Evolutionary conservation across 192 early-diverging fungal genomes (phyloP), one percentile per base, ranked within the genome.

Genomic region (Linnemannia zychae): DNA sequence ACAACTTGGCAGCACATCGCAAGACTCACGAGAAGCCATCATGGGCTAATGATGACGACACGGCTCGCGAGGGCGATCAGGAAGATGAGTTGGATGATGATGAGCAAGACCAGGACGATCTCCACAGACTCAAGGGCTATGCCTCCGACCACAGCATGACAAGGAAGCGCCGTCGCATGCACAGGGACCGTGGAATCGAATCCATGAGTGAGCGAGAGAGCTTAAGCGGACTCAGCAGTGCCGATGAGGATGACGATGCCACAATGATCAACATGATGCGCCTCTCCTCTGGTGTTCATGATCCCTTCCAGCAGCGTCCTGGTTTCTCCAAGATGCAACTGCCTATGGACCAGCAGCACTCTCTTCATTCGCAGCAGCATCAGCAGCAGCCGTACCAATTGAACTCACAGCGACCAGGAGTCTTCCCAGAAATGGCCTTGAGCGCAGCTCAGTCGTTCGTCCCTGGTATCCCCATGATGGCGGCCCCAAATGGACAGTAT

Each of bases 1-100:
- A 92, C 60, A 92, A 92, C 65, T 76, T 92, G 53, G 88, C 92
- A 40, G 90, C 91, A 44, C 92, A 92, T 86, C 86, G 88, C 70
- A 92, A 91, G 68, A 92, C 92, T 1, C 92, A 92, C 50, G 90
- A 91, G 44, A 84, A 84, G 37, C 72, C 82, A 67, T 78, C 82
- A 7, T 84, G 82, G 74, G 82, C 72, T 17, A 84, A 78, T 31
- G 82, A 84, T 28, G 82, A 84, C 18, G 82, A 84, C 44, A 57
- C 81, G 37, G 75, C 77, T 65, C 77, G 67, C 5, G 82, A 84
- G 34, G 77, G 72, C n/a, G 82, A 84, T 52, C 28, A 68, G 53
- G 83, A 85, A 3, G 73, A 76, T 53, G 81, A 82, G 4, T 22
- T 72, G 5, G 77, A 85, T 38, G 76, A 76, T 16, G 77, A 79